These are phyloP conservation scores for Russula compacta DNA, from an alignment of 768 basidiomycete genomes.

Conservation along the genomic window DNA sequence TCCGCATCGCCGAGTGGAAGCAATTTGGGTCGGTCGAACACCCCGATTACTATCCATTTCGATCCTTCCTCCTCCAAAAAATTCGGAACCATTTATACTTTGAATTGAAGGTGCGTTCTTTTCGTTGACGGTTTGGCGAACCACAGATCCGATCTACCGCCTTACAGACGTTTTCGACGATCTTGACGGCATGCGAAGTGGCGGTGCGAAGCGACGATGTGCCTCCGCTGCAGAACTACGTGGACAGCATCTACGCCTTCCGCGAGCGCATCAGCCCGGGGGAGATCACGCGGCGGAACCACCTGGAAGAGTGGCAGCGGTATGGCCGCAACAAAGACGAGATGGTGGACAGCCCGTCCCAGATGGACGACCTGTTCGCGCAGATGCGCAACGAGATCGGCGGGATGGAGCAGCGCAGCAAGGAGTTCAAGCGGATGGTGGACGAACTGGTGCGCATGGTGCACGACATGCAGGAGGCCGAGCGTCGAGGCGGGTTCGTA, in stretches of 20 bases:
- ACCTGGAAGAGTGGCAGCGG: constrained; percentile 13
- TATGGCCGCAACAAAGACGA: background rate
- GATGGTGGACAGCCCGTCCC: background rate
- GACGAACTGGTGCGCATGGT: constrained; percentile 12
- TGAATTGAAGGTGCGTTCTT: constrained; percentile 16
- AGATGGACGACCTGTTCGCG: constrained; percentile 17
- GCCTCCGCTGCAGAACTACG: background rate
- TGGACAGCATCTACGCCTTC: constrained; percentile 8
- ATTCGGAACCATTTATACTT: constrained; percentile 13
- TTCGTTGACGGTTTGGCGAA: background rate
- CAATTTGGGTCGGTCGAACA: constrained; percentile 13
- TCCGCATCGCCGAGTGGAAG: constrained; percentile 20
- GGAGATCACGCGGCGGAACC: constrained; percentile 14
- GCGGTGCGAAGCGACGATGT: constrained; percentile 12
- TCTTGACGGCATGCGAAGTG: constrained; percentile 17
- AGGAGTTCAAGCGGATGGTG: constrained; percentile 13
- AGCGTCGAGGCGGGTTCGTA: background rate
- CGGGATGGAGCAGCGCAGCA: constrained; percentile 10
- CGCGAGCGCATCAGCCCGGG: constrained; percentile 17
- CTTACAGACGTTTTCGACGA: constrained; percentile 13
- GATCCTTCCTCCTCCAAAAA: constrained; percentile 13
- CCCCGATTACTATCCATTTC: constrained; percentile 15
- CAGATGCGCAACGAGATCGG: constrained; percentile 11
- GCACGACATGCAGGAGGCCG: constrained; percentile 2
- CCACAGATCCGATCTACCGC: background rate